Conservation (phyloP, 2,329 filamentous ascomycete genomes). For the Grosmannia huntii region DNA sequence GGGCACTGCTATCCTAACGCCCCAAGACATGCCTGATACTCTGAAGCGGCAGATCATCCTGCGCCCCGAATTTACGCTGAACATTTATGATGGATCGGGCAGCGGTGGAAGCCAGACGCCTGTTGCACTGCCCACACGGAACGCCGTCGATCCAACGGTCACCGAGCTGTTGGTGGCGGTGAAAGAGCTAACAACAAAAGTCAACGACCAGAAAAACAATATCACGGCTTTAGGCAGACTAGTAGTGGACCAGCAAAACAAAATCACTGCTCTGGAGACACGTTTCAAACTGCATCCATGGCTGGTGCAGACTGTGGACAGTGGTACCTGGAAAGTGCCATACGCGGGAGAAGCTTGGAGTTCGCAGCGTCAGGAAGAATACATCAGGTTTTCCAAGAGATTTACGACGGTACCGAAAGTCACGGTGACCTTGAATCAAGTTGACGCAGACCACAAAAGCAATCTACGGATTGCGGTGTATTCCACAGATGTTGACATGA, state of each 20-base stretch:
- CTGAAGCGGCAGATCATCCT: not conserved
- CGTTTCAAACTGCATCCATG: not conserved
- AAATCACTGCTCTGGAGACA: not conserved
- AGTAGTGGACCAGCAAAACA: not conserved
- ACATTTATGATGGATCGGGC: not conserved
- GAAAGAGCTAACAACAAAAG: not conserved
- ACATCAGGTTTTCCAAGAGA: not conserved
- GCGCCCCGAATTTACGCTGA: not conserved
- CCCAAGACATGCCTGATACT: not conserved
- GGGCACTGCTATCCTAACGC: not conserved
- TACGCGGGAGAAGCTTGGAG: not conserved
- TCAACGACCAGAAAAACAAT: not conserved
- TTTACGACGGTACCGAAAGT: not conserved
- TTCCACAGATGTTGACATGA: not conserved
- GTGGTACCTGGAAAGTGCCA: not conserved
- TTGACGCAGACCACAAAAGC: not conserved
- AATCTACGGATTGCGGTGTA: not conserved
- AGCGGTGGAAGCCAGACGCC: not conserved
- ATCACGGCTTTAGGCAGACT: not conserved
- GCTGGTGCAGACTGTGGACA: not conserved
- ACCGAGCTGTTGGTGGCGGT: not conserved
- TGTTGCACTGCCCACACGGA: not conserved
- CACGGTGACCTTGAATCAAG: not conserved
- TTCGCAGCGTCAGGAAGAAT: not conserved
- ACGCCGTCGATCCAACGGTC: not conserved